phyloP scores from a whole-genome alignment of 345 rosid genomes.

The Combretum micranthum region DNA sequence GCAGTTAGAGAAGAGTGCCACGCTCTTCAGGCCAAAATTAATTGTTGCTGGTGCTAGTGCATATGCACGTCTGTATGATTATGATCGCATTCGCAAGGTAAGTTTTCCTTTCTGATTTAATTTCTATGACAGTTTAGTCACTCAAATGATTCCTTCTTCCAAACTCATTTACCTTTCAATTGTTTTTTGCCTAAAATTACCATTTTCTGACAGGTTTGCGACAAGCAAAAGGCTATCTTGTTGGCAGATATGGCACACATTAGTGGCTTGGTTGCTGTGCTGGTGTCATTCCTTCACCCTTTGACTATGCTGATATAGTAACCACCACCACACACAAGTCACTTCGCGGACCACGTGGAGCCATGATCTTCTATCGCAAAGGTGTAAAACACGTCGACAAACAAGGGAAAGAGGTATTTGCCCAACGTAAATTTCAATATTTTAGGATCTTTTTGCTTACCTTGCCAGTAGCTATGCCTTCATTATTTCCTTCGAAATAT shows the following conservation, averaged over 20 bases:
- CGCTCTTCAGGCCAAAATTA: conserved; percentile 88
- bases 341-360: conserved; percentile 99
- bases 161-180: not conserved
- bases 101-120: not conserved
- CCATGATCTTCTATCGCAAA: conserved; percentile 97
- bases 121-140: not conserved
- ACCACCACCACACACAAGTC: conserved; percentile 99
- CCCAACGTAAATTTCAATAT: not conserved
- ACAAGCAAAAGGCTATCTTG: conserved; percentile 92
- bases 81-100: conserved; percentile 90
- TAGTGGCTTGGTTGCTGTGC: conserved; percentile 96
- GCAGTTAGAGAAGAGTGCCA: conserved; percentile 95
- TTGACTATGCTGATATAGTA: conserved; percentile 93
- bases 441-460: too few relatives aligned
- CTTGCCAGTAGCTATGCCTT: not conserved
- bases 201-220: conserved; percentile 57
- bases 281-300: conserved; percentile 96
- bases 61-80: conserved; percentile 88
- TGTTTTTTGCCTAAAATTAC: conserved; percentile 5
- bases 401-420: conserved; percentile 80
- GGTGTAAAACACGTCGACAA: conserved; percentile 89
- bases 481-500: not conserved
- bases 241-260: conserved; percentile 99
- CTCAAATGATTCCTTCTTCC: not conserved
- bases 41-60: conserved; percentile 99